Percentiles rank a stretch among this genome's conserved stretches.
Conservation (phyloP, 441 rosid genomes). For the Viola pubescens region DNA sequence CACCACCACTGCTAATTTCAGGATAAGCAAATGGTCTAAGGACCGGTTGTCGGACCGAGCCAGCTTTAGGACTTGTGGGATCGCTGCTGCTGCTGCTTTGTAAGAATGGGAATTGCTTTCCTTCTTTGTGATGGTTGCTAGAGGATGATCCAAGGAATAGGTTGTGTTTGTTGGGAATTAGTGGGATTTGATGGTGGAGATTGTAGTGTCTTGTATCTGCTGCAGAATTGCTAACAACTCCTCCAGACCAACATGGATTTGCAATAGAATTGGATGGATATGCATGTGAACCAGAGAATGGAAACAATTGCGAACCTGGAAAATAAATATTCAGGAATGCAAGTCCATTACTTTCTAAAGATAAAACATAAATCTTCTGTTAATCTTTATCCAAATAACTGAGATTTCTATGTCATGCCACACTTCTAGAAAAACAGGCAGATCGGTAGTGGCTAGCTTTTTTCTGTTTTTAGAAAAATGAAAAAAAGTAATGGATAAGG, state of each 20-base stretch:
- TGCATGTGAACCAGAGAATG: slow-evolving; percentile 44
- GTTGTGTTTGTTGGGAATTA: slow-evolving; percentile 26
- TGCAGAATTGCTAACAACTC: slow-evolving; percentile 24
- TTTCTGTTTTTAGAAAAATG: not conserved
- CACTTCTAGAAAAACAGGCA: too few species aligned
- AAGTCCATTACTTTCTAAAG: too few species aligned
- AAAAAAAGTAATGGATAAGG: not conserved
- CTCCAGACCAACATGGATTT: slow-evolving; percentile 36
- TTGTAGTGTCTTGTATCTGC: slow-evolving; percentile 22
- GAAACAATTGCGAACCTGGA: slow-evolving; percentile 45
- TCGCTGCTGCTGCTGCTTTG: slow-evolving; percentile 29
- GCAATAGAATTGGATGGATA: slow-evolving; percentile 41
- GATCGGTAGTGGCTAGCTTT: too few species aligned
- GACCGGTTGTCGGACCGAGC: slow-evolving; percentile 32
- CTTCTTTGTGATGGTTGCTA: slow-evolving; percentile 28
- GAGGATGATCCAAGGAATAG: slow-evolving; percentile 41
- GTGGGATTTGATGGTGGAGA: slow-evolving; percentile 27
- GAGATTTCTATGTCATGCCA: too few species aligned
- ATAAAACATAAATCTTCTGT: too few species aligned
- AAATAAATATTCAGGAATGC: not conserved
- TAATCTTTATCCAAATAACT: too few species aligned
- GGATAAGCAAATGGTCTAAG: slow-evolving; percentile 19
- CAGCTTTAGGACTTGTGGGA: slow-evolving; percentile 27
- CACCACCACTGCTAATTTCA: slow-evolving; percentile 17
- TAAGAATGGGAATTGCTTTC: slow-evolving; percentile 45